Evolutionary conservation across 2,329 filamentous ascomycete genomes (phyloP).

Genomic region (Hymenoscyphus fraxineus): DNA sequence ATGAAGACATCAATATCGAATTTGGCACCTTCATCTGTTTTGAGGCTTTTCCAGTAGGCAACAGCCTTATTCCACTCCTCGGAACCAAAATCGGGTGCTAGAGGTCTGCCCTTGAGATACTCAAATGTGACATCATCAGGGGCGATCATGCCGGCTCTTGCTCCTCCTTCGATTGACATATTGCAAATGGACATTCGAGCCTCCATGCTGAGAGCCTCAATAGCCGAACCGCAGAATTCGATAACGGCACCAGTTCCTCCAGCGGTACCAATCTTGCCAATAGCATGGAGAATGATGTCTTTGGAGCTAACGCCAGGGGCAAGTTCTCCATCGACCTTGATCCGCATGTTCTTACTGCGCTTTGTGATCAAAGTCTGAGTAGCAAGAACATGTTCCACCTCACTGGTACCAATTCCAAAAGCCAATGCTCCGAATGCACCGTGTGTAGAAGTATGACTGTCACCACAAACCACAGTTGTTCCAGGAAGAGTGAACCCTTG

Average conservation of each 20-base stretch:
- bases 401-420: slow-evolving; percentile 95
- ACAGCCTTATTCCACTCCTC: slow-evolving; percentile 86
- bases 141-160: slow-evolving; percentile 93
- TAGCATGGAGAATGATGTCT: slow-evolving; percentile 88
- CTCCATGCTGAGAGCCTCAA: slow-evolving; percentile 87
- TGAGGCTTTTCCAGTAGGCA: slow-evolving; percentile 81
- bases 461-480: slow-evolving; percentile 94
- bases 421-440: slow-evolving; percentile 93
- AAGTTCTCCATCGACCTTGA: slow-evolving; percentile 89
- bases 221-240: slow-evolving; percentile 94
- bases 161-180: slow-evolving; percentile 97
- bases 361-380: slow-evolving; percentile 94
- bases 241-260: slow-evolving; percentile 93
- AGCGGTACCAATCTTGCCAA: slow-evolving; percentile 90
- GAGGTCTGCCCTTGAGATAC: slow-evolving; percentile 85
- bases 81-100: slow-evolving; percentile 80
- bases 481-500: slow-evolving; percentile 97
- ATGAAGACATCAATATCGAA: slow-evolving; percentile 89
- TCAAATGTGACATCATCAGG: slow-evolving; percentile 92
- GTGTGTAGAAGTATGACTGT: slow-evolving; percentile 97
- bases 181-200: slow-evolving; percentile 99
- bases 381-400: slow-evolving; percentile 96
- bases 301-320: slow-evolving; percentile 92
- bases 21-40: slow-evolving; percentile 81
- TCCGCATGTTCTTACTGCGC: slow-evolving; percentile 97